Percentiles rank a stretch among this genome's conserved stretches.
Conservation (phyloP, 192 early-diverging fungal genomes). For the Chytriomyces sp. region DNA sequence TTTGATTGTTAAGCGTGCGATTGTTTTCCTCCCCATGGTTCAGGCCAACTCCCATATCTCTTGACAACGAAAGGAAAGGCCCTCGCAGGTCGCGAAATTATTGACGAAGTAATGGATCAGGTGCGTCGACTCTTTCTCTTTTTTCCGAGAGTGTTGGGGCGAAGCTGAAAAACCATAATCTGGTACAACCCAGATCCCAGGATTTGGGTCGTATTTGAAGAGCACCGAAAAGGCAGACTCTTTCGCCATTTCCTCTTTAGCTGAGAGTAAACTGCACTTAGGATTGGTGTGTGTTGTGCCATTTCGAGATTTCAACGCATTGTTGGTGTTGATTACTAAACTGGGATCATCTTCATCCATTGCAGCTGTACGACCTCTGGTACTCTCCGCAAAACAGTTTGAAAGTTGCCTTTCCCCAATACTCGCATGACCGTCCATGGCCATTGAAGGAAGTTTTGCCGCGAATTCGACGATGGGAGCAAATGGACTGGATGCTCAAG, state of each 20-base stretch:
- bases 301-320: too few relatives aligned
- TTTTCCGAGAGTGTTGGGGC: not conserved
- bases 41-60: slow-evolving; percentile 64
- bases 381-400: slow-evolving; percentile 32
- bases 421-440: slow-evolving; percentile 38
- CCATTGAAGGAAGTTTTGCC: slow-evolving; percentile 42
- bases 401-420: slow-evolving; percentile 37
- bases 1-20: not conserved
- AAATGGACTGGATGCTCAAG: slow-evolving; percentile 41
- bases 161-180: not conserved
- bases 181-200: not conserved
- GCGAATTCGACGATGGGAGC: slow-evolving; percentile 29
- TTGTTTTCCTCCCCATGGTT: not conserved
- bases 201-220: slow-evolving; percentile 38
- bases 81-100: slow-evolving; percentile 52
- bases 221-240: slow-evolving; percentile 44
- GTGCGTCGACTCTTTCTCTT: slow-evolving; percentile 31
- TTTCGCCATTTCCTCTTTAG: slow-evolving; percentile 54
- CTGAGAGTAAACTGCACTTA: slow-evolving; percentile 58
- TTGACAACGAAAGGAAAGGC: slow-evolving; percentile 48
- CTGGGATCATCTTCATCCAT: not conserved
- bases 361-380: slow-evolving; percentile 42
- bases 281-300: slow-evolving; percentile 52
- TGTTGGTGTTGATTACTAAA: not conserved
- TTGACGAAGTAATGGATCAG: slow-evolving; percentile 54